Evolutionary conservation across 78 protist species (phyloP).

Genomic region (Protostelium mycophagum): DNA sequence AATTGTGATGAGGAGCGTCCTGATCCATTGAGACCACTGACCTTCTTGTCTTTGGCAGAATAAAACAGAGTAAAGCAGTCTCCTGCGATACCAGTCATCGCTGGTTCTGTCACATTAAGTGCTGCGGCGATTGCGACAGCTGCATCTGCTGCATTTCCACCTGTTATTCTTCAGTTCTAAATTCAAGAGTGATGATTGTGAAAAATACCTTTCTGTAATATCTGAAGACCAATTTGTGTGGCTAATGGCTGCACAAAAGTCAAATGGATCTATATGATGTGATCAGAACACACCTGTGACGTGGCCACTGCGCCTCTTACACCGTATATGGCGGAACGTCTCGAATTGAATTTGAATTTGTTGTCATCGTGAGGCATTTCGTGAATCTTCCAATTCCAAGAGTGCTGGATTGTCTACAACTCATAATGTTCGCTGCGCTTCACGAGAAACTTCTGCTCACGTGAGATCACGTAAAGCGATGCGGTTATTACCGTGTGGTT

Average conservation of each 20-base stretch:
- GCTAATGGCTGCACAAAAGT: slow-evolving; percentile 13
- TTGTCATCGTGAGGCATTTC: too few species aligned
- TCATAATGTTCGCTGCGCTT: too few species aligned
- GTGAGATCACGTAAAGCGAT: too few species aligned
- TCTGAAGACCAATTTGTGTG: slow-evolving; percentile 38
- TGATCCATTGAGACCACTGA: slow-evolving; percentile 69
- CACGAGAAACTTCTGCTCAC: too few species aligned
- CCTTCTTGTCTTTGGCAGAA: slow-evolving; percentile 4
- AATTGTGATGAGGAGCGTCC: slow-evolving; percentile 65
- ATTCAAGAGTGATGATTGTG: neutral
- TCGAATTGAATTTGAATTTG: neutral
- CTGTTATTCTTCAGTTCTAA: slow-evolving; percentile 3
- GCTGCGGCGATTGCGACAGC: slow-evolving; percentile 72
- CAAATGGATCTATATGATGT: neutral
- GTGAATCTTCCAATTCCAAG: too few species aligned
- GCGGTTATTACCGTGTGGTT: too few species aligned
- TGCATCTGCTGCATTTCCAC: slow-evolving; percentile 90
- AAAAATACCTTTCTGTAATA: slow-evolving; percentile 5
- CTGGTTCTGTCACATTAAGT: slow-evolving; percentile 63
- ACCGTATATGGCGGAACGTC: neutral
- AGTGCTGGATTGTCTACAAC: too few species aligned
- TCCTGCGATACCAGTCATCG: slow-evolving; percentile 84
- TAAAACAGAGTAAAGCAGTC: slow-evolving; percentile 70
- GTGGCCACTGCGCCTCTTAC: neutral
- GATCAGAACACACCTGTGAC: neutral